Evolutionary conservation across 441 rosid genomes (phyloP).

Genomic region (Theobroma grandiflorum): DNA sequence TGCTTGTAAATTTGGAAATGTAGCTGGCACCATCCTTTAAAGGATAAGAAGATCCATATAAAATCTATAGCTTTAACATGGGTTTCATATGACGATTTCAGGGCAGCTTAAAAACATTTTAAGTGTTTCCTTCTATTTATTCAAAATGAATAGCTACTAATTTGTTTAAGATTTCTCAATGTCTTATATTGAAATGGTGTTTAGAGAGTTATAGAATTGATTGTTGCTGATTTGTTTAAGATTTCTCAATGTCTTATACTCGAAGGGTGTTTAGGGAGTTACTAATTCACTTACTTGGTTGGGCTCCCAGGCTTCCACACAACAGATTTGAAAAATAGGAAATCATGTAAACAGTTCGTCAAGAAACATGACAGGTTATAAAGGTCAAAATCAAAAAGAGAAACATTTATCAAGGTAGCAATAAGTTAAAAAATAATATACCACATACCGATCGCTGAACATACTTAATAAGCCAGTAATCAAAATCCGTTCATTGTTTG

Average conservation of each 20-base stretch:
- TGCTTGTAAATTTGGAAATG: not conserved
- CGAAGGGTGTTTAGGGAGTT: not conserved
- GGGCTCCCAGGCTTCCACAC: conserved; percentile 53
- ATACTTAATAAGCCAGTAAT: conserved; percentile 51
- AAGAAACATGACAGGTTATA: not conserved
- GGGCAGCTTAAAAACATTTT: not conserved
- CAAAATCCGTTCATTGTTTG: conserved; percentile 57
- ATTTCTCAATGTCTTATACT: not conserved
- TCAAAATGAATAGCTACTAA: not conserved
- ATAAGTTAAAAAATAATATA: conserved; percentile 2
- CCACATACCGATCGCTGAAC: conserved; percentile 53
- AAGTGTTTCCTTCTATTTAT: not conserved
- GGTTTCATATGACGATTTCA: not conserved
- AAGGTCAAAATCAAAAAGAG: conserved; percentile 11
- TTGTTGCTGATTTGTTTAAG: not conserved
- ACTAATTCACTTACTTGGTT: conserved; percentile 43
- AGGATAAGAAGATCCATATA: too few species aligned
- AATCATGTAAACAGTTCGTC: conserved; percentile 20
- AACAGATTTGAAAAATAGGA: conserved; percentile 47
- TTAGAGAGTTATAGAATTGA: not conserved
- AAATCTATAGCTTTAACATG: not conserved
- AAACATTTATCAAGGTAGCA: not conserved
- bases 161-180: not conserved
- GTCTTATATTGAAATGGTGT: conserved; percentile 4
- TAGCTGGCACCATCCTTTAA: not conserved